A percentile compares a stretch with the other conserved stretches of the same genome.
phyloP scores from a whole-genome alignment of 2,329 filamentous ascomycete species.

The Pezicula rhizophila region DNA sequence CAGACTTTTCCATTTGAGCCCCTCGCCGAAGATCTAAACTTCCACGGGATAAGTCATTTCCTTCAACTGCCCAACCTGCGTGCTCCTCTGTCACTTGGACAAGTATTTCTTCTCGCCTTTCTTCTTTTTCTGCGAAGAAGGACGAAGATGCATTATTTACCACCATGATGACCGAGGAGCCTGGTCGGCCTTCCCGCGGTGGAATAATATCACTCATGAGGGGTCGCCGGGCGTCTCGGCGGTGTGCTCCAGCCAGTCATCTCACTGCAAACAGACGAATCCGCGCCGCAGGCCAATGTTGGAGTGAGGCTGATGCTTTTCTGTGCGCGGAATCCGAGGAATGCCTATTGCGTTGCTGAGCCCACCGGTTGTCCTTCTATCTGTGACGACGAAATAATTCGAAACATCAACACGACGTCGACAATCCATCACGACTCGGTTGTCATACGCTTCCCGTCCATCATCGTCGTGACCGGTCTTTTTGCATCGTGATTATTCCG shows the following conservation, averaged over 20 bases:
- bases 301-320: background rate
- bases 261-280: background rate
- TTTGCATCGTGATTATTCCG: background rate
- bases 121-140: no score
- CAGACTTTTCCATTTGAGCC: no score
- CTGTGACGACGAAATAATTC: no score
- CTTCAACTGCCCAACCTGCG: no score
- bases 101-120: no score
- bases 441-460: no score
- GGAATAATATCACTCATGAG: background rate
- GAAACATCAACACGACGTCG: background rate
- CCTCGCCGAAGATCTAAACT: no score
- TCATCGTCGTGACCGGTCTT: background rate
- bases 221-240: background rate
- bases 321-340: no score
- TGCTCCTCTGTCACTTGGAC: no score
- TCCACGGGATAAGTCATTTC: no score
- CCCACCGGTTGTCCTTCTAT: slow-evolving; percentile 8
- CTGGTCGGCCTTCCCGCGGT: background rate
- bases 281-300: background rate
- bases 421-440: background rate
- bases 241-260: background rate
- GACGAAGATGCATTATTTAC: no score
- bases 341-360: background rate
- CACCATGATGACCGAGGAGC: background rate